phyloP scores from a whole-genome alignment of 2,329 filamentous ascomycete species.

The Colletotrichum lupini region DNA sequence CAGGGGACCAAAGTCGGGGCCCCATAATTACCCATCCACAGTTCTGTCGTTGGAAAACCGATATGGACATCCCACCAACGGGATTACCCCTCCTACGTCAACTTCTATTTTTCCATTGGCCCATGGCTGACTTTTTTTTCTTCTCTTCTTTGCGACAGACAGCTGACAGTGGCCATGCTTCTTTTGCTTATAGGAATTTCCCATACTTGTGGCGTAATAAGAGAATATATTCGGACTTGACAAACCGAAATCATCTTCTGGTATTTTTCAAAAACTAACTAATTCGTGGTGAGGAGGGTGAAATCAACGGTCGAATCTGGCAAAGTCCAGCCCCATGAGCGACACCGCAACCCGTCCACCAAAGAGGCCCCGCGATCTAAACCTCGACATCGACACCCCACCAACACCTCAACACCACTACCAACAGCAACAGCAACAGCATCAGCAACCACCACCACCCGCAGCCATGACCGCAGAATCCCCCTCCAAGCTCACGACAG shows the following conservation, averaged over 20 bases:
- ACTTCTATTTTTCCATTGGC: slow-evolving; percentile 22
- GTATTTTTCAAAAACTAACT: no score
- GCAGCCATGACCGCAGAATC: slow-evolving; percentile 1
- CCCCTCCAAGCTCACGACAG: slow-evolving; percentile 29
- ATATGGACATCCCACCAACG: slow-evolving; percentile 28
- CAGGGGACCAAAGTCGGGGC: slow-evolving; percentile 16
- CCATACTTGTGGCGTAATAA: not conserved
- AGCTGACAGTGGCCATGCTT: not conserved
- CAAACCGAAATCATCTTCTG: not conserved
- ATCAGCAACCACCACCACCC: not conserved
- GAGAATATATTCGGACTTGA: not conserved
- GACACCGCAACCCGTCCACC: slow-evolving; percentile 7
- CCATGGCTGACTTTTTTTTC: not conserved
- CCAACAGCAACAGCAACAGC: not conserved
- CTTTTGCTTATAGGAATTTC: not conserved
- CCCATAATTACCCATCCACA: not conserved
- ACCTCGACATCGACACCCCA: not conserved
- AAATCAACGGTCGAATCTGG: not conserved
- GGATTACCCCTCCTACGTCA: slow-evolving; percentile 35
- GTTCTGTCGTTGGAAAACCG: not conserved
- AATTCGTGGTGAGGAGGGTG: not conserved
- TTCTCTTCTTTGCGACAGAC: slow-evolving; percentile 3
- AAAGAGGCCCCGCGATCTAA: slow-evolving; percentile 31
- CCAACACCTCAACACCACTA: not conserved
- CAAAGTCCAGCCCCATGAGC: slow-evolving; percentile 22